Base-by-base conservation (phyloP, 2,329 filamentous ascomycete genomes). In the Penicillium sp. region DNA sequence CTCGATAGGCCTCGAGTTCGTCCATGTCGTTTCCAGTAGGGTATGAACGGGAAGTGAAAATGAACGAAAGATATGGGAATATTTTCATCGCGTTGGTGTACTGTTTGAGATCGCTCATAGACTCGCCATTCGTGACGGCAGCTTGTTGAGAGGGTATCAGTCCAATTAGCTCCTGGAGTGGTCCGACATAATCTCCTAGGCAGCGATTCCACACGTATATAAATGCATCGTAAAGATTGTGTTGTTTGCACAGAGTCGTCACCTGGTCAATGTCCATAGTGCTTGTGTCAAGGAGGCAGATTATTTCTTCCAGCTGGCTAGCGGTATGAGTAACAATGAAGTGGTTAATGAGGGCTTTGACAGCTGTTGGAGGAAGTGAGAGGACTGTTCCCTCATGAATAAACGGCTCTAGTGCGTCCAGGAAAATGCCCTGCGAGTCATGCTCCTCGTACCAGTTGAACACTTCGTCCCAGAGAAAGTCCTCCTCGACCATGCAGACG, bases 121-220 rank as follows among this genome's bases (percentile, higher is more conserved):
- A 68, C 85, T 75, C 69, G 8, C 75, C 77, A 55, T 80, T 76
- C 44, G 67, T 67, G 54, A 71, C 62, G 15, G 70, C 62, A 13
- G 66, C 45, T 21, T 70, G 64, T 26, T 66, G 61, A 0, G 67
- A 56, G 19, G 72, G 68, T 23, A 75, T 73, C 51, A 82, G 77
- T 59, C 82, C 73, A 26, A 97, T 82, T 2, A 99, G 85, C 64
- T 97, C 93, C 68, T 92, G 90, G 60, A 98, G 82, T 1, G 95
- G 94, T 1, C 93, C 96, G 64, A 97, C 89, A 71, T 96, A 97
- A 76, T 99, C 96, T 64, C 84, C 82, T 30, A 99, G 82, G 3
- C 92, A 93, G 75, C 92, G 90, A 64, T 96, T 98, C 95, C 95
- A 99, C 59, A 99, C 91, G 74, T 98, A 97, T 48, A 96, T 93